These are phyloP conservation scores for Globisporangium viniferum DNA, from an alignment of 352 stramenopile genomes.

Conservation along the genomic window DNA sequence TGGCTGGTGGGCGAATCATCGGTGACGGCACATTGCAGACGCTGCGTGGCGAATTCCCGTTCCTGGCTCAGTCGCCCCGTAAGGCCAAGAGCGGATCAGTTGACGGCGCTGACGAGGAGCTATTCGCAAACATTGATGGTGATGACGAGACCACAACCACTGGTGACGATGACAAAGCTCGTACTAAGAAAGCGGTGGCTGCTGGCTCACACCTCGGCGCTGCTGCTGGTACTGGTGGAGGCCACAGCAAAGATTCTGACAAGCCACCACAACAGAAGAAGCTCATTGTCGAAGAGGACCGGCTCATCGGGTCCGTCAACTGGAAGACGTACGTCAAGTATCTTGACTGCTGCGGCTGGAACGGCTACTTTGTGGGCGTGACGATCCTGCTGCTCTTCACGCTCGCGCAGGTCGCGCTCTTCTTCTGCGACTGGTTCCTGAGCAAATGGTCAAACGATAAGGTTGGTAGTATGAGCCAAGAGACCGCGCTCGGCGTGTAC, in stretches of 20 bases:
- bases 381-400: slow-evolving; percentile 34
- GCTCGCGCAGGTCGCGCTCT: slow-evolving; percentile 38
- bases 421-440: slow-evolving; percentile 54
- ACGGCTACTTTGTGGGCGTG: slow-evolving; percentile 26
- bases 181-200: not conserved
- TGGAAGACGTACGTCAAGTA: slow-evolving; percentile 51
- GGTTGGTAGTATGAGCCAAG: slow-evolving; percentile 25
- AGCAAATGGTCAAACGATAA: slow-evolving; percentile 41
- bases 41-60: slow-evolving; percentile 26
- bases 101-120: slow-evolving; percentile 3
- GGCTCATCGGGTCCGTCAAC: slow-evolving; percentile 33
- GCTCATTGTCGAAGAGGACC: slow-evolving; percentile 40
- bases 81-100: not conserved
- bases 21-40: slow-evolving; percentile 27
- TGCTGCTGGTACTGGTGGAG: not conserved
- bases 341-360: slow-evolving; percentile 42
- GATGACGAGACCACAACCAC: not conserved
- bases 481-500: slow-evolving; percentile 37
- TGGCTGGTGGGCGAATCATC: slow-evolving; percentile 32
- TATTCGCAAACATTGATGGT: not conserved
- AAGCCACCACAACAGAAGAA: slow-evolving; percentile 25
- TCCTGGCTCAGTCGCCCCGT: slow-evolving; percentile 20
- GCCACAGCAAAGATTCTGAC: not conserved
- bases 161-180: not conserved
- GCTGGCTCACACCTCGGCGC: not conserved